phyloP scores from a whole-genome alignment of 768 basidiomycete species.

The Crepidotus variabilis region DNA sequence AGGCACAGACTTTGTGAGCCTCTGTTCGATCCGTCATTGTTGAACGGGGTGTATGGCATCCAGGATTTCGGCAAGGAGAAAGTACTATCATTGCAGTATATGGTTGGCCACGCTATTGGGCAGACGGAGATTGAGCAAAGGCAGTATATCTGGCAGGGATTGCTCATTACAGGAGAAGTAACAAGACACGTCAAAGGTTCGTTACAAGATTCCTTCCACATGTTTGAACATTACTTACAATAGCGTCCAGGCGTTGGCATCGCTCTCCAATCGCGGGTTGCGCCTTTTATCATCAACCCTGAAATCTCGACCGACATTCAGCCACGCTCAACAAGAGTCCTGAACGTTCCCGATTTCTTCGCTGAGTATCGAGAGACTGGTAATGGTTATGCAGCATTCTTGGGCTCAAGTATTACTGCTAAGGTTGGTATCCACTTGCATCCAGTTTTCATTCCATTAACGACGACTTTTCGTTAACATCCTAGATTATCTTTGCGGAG shows the following conservation, averaged over 20 bases:
- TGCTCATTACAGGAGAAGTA: conserved; percentile 79
- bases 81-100: conserved; percentile 57
- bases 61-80: conserved; percentile 22
- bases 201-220: conserved; percentile 9
- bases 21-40: conserved; percentile 69
- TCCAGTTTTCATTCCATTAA: not conserved
- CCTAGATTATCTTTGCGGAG: conserved; percentile 74
- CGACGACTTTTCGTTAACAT: conserved; percentile 4
- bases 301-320: conserved; percentile 73
- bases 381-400: conserved; percentile 75
- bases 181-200: conserved; percentile 69
- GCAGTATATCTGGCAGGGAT: conserved; percentile 70
- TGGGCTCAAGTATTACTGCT: conserved; percentile 81
- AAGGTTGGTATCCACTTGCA: conserved; percentile 46
- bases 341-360: conserved; percentile 85
- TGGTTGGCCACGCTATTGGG: conserved; percentile 58
- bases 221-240: not conserved
- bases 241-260: conserved; percentile 48
- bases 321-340: conserved; percentile 55
- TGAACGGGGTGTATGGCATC: conserved; percentile 34
- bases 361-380: conserved; percentile 86
- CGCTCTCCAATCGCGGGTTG: conserved; percentile 70
- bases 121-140: conserved; percentile 63
- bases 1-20: conserved; percentile 91
- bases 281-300: conserved; percentile 55